These are phyloP conservation scores for Fusarium acutatum DNA, from an alignment of 2,329 filamentous ascomycete genomes.

Conservation along the genomic window DNA sequence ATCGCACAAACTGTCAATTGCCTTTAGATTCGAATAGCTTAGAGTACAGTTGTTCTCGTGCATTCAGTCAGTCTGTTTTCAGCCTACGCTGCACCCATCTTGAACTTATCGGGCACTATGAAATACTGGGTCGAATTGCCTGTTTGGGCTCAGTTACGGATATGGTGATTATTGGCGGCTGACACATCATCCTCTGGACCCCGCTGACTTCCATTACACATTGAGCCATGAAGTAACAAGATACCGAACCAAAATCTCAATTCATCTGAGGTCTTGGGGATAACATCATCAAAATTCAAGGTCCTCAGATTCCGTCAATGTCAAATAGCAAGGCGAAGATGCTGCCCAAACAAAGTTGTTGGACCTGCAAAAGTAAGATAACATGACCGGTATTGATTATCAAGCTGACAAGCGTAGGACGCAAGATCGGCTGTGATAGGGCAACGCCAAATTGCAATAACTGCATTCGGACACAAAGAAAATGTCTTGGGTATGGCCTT, in stretches of 20 bases:
- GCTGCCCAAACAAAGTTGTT: background rate
- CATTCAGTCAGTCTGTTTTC: background rate
- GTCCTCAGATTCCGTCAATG: background rate
- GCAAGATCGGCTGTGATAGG: background rate
- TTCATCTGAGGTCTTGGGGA: rapidly evolving
- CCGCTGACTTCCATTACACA: background rate
- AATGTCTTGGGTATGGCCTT: background rate
- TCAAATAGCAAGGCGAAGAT: background rate
- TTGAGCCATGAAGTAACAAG: background rate
- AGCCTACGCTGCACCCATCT: too few species aligned
- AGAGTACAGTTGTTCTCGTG: background rate
- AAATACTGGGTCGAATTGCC: background rate
- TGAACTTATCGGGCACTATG: too few species aligned
- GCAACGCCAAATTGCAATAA: background rate
- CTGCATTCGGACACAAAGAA: background rate
- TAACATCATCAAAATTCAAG: background rate
- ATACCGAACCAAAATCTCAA: too few species aligned
- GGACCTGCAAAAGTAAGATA: background rate
- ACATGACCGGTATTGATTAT: rapidly evolving
- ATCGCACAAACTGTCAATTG: background rate
- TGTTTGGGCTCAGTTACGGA: background rate
- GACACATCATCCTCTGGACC: background rate
- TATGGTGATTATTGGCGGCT: background rate
- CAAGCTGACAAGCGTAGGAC: background rate
- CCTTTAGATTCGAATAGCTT: background rate